Evolutionary conservation across 805 yeast genomes (phyloP), one percentile per base, ranked within the genome.

Genomic region (Candida boidinii): DNA sequence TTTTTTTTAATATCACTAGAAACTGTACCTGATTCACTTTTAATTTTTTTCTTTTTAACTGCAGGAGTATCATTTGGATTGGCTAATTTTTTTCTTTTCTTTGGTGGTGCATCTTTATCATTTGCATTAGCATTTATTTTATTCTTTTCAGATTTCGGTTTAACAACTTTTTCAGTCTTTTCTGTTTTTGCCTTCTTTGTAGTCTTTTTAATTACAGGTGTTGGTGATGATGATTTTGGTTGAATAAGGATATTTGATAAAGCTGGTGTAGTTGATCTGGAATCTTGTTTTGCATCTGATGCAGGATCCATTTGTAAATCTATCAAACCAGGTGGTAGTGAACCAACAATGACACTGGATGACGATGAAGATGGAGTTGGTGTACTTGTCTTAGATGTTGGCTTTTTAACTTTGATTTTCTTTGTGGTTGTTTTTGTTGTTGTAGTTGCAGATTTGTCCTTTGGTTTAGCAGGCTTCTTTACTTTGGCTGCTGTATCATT

Each of bases 11-110:
- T n/a, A n/a, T n/a, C n/a, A n/a, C n/a, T n/a, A n/a, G n/a, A n/a
- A n/a, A n/a, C n/a, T n/a, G n/a, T n/a, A n/a, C 20, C 39, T 38
- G 18, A 17, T 23, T 6, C 34, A 33, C 13, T 34, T 30, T 20
- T 21, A 10, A 22, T 25, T 34, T n/a, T 15, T 4, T 29, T 27
- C 12, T 23, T 28, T 17, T 25, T 25, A 12, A 23, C 12, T 13
- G n/a, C 16, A 7, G 27, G 27, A 5, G 32, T 22, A 11, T 19
- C 17, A 27, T 26, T 23, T 17, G n/a, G 13, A n/a, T 17, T 23
- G 9, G 16, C 17, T 19, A 16, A 17, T 22, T 32, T 26, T 23
- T 19, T 15, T 26, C 24, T 26, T 20, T 31, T 31, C 21, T 33
- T 28, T 26, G 36, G 17, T 10, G 23, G 10, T 20, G 7, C 28